Percentiles rank a stretch among this genome's conserved stretches.
phyloP scores from a whole-genome alignment of 768 basidiomycete species.

The Amyloporia xantha region DNA sequence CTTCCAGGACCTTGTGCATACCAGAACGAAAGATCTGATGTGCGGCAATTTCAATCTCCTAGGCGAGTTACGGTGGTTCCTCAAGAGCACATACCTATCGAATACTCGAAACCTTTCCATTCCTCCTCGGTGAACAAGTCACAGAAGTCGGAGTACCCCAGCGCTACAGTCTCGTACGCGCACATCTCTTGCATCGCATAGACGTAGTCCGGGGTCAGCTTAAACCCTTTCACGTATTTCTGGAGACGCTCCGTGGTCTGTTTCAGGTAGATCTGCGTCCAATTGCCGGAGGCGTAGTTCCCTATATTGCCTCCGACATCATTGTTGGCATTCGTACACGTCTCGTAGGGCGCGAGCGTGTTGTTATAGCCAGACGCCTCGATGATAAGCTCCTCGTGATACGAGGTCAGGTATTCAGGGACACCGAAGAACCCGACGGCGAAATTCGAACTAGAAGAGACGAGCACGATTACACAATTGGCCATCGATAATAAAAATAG shows the following conservation, averaged over 20 bases:
- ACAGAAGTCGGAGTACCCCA: conserved; percentile 45
- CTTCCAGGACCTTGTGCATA: conserved; percentile 38
- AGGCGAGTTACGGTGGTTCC: no score
- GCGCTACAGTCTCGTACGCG: conserved; percentile 42
- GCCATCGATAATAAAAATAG: not conserved
- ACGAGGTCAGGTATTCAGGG: conserved; percentile 32
- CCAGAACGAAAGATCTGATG: conserved; percentile 24
- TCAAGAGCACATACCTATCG: conserved; percentile 20
- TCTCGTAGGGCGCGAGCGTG: conserved; percentile 38
- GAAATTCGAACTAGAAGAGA: conserved; percentile 33
- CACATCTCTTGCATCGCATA: conserved; percentile 33
- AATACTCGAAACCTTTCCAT: conserved; percentile 45
- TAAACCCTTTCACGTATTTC: conserved; percentile 25
- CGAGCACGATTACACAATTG: conserved; percentile 10
- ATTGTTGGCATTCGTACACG: conserved; percentile 25
- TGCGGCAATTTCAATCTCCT: not conserved
- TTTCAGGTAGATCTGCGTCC: conserved; percentile 36
- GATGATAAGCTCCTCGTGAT: conserved; percentile 42
- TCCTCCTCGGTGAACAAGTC: conserved; percentile 44
- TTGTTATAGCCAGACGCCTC: conserved; percentile 40
- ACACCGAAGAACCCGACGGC: conserved; percentile 44
- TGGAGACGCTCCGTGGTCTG: conserved; percentile 31
- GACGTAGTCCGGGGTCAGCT: conserved; percentile 25
- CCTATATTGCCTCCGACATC: conserved; percentile 20
- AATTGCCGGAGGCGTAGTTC: conserved; percentile 21